These are phyloP conservation scores for Podospora comata DNA, from an alignment of 495 filamentous ascomycete genomes.

Conservation along the genomic window DNA sequence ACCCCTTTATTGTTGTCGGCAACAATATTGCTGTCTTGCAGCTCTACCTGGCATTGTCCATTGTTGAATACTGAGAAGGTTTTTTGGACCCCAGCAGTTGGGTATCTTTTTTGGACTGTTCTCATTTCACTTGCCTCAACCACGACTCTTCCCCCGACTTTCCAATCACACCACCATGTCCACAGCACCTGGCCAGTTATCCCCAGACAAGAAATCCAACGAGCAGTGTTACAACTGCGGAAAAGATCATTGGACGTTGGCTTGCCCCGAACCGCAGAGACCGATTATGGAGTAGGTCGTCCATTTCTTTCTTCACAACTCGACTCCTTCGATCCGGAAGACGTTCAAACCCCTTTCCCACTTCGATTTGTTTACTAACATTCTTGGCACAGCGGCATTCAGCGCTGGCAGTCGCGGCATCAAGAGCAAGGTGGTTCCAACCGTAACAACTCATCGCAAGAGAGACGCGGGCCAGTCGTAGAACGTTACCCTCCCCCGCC, in stretches of 20 bases:
- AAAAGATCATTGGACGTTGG: slow-evolving; percentile 46
- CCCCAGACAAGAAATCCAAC: slow-evolving; percentile 32
- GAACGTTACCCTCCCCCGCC: slow-evolving; percentile 36
- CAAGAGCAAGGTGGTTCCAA: slow-evolving; percentile 35
- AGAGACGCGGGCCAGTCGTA: slow-evolving; percentile 42
- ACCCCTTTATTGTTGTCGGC: not conserved
- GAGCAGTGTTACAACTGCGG: slow-evolving; percentile 52
- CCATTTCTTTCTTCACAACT: slow-evolving; percentile 2
- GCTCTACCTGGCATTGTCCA: not conserved
- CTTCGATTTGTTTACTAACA: not conserved
- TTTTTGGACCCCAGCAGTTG: not conserved
- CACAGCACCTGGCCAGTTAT: slow-evolving; percentile 36
- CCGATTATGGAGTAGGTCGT: slow-evolving; percentile 58
- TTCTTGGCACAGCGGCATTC: not conserved
- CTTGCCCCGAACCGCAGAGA: slow-evolving; percentile 50
- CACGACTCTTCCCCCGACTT: not conserved
- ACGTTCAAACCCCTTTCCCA: not conserved
- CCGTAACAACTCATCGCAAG: slow-evolving; percentile 27
- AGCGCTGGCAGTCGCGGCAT: slow-evolving; percentile 35
- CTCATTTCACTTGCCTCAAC: not conserved
- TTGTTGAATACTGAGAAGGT: not conserved
- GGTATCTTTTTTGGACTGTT: not conserved
- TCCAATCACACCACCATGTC: slow-evolving; percentile 26
- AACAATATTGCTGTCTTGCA: not conserved
- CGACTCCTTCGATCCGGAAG: too few relatives aligned